Base-by-base conservation (phyloP, 345 rosid species). In the Corchorus capsularis region DNA sequence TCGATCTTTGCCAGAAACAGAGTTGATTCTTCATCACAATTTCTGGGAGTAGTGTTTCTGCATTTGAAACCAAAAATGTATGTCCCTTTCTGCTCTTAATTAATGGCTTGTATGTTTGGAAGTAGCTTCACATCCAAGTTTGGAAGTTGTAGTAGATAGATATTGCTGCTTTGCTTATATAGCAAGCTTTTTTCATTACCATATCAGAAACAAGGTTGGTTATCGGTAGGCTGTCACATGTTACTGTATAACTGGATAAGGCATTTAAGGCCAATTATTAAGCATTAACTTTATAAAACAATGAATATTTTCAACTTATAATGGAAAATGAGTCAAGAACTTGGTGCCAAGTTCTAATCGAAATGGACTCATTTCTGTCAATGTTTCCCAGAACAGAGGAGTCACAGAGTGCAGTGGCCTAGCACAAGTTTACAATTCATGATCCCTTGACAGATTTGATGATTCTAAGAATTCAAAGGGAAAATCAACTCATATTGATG, bases 171-270 rank as follows among this genome's bases (percentile, higher is more conserved):
- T 32, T 32, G 60, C 34, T 52, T 16, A 34, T 22, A 17, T n/a
- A 52, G 10, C 73, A 52, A 69, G 59, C 17, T 69, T 69, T 69
- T 69, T 69, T 17, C 16, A 52, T 70, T 53, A 39, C 2, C 53
- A 17, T 16, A 10, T 12, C 11, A 47, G 14, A 68, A 49, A 2
- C 43, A 68, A 15, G 11, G 6, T 60, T 32, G 64, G 7, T 22
- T 15, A 9, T n/a, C 43, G 8, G 52, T 65, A 65, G 9, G 8
- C 39, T 59, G 14, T 59, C 4, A 27, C 64, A 27, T 32, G 47
- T 37, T 37, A 37, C 17, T 17, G 19, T 10, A 22, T 20, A 57
- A 57, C 11, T 14, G 11, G 63, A 57, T 10, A 22, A 57, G 17
- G 63, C 12, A 16, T 4, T 27, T 16, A 27, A 59, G 37, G 37